These are phyloP conservation scores for Alternaria longipes DNA, from an alignment of 2,329 filamentous ascomycete species.

Conservation along the genomic window DNA sequence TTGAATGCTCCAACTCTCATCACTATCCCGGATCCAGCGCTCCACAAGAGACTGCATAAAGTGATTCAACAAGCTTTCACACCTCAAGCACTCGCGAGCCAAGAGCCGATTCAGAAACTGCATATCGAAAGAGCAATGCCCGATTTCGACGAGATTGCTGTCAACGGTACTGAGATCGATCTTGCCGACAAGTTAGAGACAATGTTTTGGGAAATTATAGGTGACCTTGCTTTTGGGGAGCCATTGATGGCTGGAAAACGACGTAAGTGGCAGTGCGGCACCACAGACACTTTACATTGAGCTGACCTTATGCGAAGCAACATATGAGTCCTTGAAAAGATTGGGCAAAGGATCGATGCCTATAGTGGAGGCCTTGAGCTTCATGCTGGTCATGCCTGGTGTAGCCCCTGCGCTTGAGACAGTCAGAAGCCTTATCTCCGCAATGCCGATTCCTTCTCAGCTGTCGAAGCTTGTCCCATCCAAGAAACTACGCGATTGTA, in stretches of 20 bases:
- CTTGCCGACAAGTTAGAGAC: constrained; percentile 6
- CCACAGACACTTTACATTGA: not conserved
- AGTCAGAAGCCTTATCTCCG: constrained; percentile 5
- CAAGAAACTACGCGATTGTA: constrained; percentile 7
- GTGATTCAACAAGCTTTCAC: constrained; percentile 8
- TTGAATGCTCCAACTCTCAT: constrained; percentile 8
- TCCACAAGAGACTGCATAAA: constrained; percentile 6
- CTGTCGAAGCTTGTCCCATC: constrained; percentile 4
- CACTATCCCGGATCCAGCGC: not conserved
- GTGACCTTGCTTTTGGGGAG: constrained; percentile 7
- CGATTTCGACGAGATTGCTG: not conserved
- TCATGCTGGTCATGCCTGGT: constrained; percentile 10
- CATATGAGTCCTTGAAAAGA: constrained; percentile 1
- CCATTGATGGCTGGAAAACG: constrained; percentile 8
- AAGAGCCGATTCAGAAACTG: constrained; percentile 4
- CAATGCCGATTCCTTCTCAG: constrained; percentile 4
- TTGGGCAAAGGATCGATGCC: constrained; percentile 7
- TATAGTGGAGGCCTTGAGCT: constrained; percentile 6
- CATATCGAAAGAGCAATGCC: constrained; percentile 1
- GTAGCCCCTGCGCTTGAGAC: constrained; percentile 4
- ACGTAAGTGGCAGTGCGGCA: not conserved
- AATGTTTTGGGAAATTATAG: constrained; percentile 7
- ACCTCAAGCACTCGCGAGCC: constrained; percentile 7
- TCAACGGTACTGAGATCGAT: not conserved
- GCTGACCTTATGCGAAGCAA: not conserved